phyloP scores from a whole-genome alignment of 192 early-diverging fungal genomes.

The Backusella parvicylindrica region DNA sequence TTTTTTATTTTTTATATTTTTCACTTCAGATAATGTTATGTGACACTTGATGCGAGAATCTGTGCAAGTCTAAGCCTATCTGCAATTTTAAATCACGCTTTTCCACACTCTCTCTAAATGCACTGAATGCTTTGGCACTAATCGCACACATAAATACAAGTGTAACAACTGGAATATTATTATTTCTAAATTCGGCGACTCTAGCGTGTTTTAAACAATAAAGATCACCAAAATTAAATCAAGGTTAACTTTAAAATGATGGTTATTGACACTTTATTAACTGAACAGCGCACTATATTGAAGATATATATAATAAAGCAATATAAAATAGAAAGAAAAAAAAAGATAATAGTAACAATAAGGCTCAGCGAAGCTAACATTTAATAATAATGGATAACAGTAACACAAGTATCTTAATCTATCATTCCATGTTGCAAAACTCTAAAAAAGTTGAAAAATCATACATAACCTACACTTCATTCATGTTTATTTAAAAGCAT shows the following conservation, averaged over 20 bases:
- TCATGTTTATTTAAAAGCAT: too few relatives aligned
- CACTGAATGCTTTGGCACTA: neutral
- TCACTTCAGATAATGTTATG: neutral
- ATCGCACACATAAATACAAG: neutral
- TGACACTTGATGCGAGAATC: neutral
- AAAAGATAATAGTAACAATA: neutral
- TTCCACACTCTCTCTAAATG: neutral
- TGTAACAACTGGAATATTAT: neutral
- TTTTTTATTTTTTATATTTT: neutral
- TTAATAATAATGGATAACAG: neutral
- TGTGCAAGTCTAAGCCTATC: neutral
- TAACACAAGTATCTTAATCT: neutral
- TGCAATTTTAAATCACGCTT: neutral
- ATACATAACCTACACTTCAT: neutral
- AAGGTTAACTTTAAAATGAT: neutral
- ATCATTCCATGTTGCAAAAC: neutral
- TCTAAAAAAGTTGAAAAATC: neutral
- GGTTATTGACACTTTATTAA: neutral
- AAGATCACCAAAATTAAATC: neutral
- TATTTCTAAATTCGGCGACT: neutral
- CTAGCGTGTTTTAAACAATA: neutral
- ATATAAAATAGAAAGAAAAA: neutral
- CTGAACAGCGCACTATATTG: neutral
- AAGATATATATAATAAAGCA: neutral
- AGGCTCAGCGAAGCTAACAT: neutral